Percentiles rank a stretch among this genome's conserved stretches.
phyloP scores from a whole-genome alignment of 2,329 filamentous ascomycete species.

The Chrysoporthe cubensis region DNA sequence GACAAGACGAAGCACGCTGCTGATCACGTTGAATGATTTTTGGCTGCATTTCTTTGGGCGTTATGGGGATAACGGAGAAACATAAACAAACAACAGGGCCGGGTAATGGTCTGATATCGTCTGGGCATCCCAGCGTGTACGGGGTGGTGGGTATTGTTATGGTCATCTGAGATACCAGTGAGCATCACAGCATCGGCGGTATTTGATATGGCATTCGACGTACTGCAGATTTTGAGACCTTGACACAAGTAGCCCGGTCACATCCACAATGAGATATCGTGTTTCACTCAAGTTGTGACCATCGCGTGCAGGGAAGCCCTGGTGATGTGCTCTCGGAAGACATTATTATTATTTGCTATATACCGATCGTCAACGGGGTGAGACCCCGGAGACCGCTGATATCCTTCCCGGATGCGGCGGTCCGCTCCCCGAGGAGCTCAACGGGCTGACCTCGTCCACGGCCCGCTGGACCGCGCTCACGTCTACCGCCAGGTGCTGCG shows the following conservation, averaged over 20 bases:
- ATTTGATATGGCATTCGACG: constrained; percentile 9
- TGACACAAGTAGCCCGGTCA: neutral
- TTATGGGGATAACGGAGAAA: neutral
- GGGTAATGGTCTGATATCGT: neutral
- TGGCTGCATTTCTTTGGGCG: neutral
- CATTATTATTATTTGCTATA: neutral
- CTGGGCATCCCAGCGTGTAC: too few species aligned
- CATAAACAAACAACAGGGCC: neutral
- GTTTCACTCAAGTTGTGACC: neutral
- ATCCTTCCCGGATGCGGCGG: constrained; percentile 11
- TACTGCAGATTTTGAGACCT: constrained; percentile 6
- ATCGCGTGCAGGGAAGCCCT: too few species aligned
- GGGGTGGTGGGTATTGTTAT: neutral
- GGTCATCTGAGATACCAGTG: constrained; percentile 1
- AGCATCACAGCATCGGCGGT: constrained; percentile 7
- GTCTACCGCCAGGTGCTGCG: constrained; percentile 6
- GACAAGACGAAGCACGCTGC: constrained; percentile 22
- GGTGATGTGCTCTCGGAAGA: neutral
- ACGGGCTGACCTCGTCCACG: constrained; percentile 24
- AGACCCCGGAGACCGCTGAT: constrained; percentile 24
- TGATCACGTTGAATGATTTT: constrained; percentile 18
- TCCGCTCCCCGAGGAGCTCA: constrained; percentile 27
- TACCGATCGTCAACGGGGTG: neutral
- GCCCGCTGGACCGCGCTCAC: neutral
- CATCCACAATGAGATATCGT: neutral